Conservation (phyloP, 257 asterid genomes). For the Fraxinus pennsylvanica region DNA sequence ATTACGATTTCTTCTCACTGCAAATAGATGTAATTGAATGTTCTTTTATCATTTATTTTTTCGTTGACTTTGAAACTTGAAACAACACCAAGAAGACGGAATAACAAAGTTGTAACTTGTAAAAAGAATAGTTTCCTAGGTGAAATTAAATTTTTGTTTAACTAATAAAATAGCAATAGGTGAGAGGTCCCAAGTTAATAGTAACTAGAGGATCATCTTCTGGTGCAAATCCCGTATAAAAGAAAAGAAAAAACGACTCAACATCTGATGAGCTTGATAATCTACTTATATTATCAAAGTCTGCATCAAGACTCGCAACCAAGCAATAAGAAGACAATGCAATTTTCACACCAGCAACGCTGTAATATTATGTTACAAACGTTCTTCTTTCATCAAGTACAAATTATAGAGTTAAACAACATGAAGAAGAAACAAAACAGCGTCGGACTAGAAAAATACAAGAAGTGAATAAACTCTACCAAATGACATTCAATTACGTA, state of each 20-base stretch:
- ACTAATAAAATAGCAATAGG: too few species aligned
- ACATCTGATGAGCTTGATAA: neutral
- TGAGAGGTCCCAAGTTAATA: too few species aligned
- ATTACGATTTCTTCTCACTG: too few species aligned
- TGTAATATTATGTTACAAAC: neutral
- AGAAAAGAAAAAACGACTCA: neutral
- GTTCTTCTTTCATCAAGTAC: neutral
- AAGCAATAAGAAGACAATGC: neutral
- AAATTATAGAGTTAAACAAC: neutral
- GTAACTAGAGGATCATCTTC: too few species aligned
- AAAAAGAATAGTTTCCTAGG: neutral
- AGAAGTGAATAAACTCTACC: neutral
- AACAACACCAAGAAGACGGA: too few species aligned
- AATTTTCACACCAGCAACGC: neutral
- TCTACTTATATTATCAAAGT: neutral
- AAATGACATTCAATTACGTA: neutral
- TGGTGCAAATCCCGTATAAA: too few species aligned
- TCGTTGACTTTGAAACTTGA: too few species aligned
- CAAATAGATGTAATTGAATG: neutral
- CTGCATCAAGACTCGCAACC: neutral
- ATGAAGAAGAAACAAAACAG: neutral
- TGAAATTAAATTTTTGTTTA: too few species aligned
- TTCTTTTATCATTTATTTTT: too few species aligned
- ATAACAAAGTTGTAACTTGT: neutral
- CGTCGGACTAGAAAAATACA: neutral